These are phyloP conservation scores for Vinca major DNA, from an alignment of 305 asterid genomes.

Conservation along the genomic window DNA sequence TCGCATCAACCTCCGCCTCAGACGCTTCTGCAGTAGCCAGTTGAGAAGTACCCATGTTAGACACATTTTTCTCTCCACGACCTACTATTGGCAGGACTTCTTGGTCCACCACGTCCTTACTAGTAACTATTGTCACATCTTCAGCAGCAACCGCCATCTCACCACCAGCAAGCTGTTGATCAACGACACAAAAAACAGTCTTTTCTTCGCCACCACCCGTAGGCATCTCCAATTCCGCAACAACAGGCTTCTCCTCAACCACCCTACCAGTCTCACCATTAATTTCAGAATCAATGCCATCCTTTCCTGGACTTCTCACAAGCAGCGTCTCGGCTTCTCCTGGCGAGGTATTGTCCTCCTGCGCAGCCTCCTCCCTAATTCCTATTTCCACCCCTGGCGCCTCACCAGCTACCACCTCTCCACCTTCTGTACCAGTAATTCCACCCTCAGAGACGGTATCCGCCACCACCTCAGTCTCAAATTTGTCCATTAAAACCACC, in stretches of 20 bases:
- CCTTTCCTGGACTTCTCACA: slow-evolving; percentile 15
- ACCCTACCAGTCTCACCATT: slow-evolving; percentile 9
- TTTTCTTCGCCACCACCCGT: not conserved
- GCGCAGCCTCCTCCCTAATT: slow-evolving; percentile 18
- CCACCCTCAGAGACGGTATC: not conserved
- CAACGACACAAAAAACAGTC: not conserved
- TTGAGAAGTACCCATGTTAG: slow-evolving; percentile 3
- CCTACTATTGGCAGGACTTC: slow-evolving; percentile 18
- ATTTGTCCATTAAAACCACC: slow-evolving; percentile 16
- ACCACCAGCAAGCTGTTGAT: not conserved
- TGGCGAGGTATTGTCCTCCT: slow-evolving; percentile 12
- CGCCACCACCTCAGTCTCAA: not conserved
- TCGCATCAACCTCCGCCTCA: slow-evolving; percentile 17
- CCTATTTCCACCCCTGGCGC: not conserved
- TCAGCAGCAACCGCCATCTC: slow-evolving; percentile 10
- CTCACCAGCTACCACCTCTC: slow-evolving; percentile 7
- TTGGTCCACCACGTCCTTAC: slow-evolving; percentile 5
- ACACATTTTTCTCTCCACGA: slow-evolving; percentile 17
- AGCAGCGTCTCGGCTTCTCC: slow-evolving; percentile 16
- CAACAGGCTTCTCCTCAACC: slow-evolving; percentile 9
- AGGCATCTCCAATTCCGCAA: not conserved
- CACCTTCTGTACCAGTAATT: slow-evolving; percentile 8
- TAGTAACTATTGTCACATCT: not conserved
- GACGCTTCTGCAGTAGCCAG: slow-evolving; percentile 15
- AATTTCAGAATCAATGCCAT: not conserved